Percentiles rank a stretch among this genome's conserved stretches.
phyloP scores from a whole-genome alignment of 148 eudicot species.

The Vaccinium macrocarpon region DNA sequence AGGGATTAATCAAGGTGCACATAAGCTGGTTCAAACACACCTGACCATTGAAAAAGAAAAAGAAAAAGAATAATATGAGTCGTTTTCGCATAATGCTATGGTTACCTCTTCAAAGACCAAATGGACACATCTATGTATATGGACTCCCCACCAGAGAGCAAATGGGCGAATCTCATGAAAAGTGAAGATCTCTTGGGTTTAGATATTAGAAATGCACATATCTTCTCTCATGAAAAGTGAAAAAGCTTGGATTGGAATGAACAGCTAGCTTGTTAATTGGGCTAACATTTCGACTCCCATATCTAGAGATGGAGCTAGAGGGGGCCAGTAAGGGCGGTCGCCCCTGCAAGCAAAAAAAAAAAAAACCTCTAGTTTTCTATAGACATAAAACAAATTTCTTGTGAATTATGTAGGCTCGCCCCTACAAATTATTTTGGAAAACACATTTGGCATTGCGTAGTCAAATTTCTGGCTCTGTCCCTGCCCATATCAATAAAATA shows the following conservation, averaged over 20 bases:
- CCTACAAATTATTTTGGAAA: no score
- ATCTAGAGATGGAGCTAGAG: no score
- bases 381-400: no score
- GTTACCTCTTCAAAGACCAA: neutral
- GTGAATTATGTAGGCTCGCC: no score
- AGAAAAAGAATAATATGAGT: neutral
- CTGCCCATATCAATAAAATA: neutral
- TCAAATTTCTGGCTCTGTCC: no score
- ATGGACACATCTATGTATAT: neutral
- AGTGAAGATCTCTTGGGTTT: constrained; percentile 15
- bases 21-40: no score
- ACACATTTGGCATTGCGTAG: no score
- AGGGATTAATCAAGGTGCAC: no score
- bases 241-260: constrained; percentile 1
- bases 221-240: neutral
- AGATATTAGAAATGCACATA: neutral
- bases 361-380: no score
- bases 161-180: constrained; percentile 1
- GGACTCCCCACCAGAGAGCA: neutral
- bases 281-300: neutral
- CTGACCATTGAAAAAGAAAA: neutral
- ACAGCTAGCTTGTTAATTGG: neutral
- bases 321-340: no score
- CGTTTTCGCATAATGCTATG: neutral
- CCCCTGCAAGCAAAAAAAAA: no score